Percentiles rank a stretch among this genome's conserved stretches.
These are phyloP conservation scores for Diplodia seriata DNA, from an alignment of 2,329 filamentous ascomycete species.

Conservation along the genomic window DNA sequence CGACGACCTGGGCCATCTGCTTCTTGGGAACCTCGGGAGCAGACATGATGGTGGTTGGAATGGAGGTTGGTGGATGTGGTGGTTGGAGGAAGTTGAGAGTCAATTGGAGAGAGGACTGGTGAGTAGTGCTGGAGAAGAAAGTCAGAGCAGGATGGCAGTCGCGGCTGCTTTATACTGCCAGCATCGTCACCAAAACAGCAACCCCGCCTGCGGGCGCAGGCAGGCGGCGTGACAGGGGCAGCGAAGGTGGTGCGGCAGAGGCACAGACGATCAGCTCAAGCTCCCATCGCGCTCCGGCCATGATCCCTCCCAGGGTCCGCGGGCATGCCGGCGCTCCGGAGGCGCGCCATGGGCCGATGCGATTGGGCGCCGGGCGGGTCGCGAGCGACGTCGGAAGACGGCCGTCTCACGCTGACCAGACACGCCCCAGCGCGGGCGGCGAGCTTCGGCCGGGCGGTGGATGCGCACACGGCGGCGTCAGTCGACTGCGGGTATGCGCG, in stretches of 20 bases:
- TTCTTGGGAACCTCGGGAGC: slow-evolving; percentile 69
- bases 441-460: slow-evolving; percentile 25
- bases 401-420: slow-evolving; percentile 17
- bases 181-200: slow-evolving; percentile 13
- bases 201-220: slow-evolving; percentile 25
- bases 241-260: slow-evolving; percentile 15
- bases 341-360: slow-evolving; percentile 22
- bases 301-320: slow-evolving; percentile 26
- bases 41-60: slow-evolving; percentile 49
- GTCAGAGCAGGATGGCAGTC: background rate
- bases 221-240: slow-evolving; percentile 28
- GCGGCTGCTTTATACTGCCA: slow-evolving; percentile 27
- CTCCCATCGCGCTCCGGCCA: slow-evolving; percentile 10
- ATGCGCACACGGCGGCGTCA: slow-evolving; percentile 2
- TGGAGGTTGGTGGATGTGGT: background rate
- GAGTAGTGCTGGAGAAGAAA: slow-evolving; percentile 10
- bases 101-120: slow-evolving; percentile 13
- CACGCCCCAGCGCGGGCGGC: background rate
- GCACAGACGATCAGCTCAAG: slow-evolving; percentile 11
- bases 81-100: slow-evolving; percentile 1
- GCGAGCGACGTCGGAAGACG: slow-evolving; percentile 26
- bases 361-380: slow-evolving; percentile 19
- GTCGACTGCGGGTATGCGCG: slow-evolving; percentile 1
- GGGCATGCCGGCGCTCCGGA: slow-evolving; percentile 29
- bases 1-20: slow-evolving; percentile 92